phyloP scores from a whole-genome alignment of 495 filamentous ascomycete genomes.

The Rostrohypoxylon terebratum region DNA sequence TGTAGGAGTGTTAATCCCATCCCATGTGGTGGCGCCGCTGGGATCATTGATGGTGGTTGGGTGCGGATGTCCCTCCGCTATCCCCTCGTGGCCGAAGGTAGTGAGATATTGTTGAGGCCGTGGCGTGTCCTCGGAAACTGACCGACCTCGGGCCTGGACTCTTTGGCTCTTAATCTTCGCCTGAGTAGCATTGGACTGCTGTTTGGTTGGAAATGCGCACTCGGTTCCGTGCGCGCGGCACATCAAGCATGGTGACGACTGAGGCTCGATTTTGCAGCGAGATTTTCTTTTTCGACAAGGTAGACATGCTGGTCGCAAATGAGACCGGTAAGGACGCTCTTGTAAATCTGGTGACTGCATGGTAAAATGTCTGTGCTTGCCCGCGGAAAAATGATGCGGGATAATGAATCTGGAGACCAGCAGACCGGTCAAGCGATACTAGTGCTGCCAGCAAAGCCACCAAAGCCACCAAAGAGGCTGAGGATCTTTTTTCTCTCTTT shows the following conservation, averaged over 20 bases:
- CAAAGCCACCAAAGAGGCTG: too few relatives aligned
- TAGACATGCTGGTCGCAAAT: constrained; percentile 22
- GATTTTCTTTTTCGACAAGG: constrained; percentile 28
- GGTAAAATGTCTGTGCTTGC: not conserved
- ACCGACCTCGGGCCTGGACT: not conserved
- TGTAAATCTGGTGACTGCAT: not conserved
- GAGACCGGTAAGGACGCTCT: constrained; percentile 16
- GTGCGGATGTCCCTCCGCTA: not conserved
- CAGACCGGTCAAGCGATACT: too few relatives aligned
- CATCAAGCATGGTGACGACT: constrained; percentile 8
- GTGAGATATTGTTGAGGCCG: not conserved
- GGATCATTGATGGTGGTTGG: not conserved
- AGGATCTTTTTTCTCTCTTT: too few relatives aligned
- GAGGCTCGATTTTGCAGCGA: constrained; percentile 22
- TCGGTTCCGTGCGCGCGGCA: constrained; percentile 12
- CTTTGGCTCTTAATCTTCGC: not conserved
- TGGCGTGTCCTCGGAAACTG: not conserved
- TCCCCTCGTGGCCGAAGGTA: not conserved
- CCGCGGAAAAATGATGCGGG: constrained; percentile 9
- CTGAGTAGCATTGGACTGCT: not conserved
- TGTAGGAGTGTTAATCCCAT: not conserved
- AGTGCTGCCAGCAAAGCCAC: too few relatives aligned
- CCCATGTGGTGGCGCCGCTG: not conserved
- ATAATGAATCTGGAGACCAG: not conserved
- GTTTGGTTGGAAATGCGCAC: not conserved